Evolutionary conservation across 1,139 yeast species (phyloP).

Genomic region (Candida frijolesensis): DNA sequence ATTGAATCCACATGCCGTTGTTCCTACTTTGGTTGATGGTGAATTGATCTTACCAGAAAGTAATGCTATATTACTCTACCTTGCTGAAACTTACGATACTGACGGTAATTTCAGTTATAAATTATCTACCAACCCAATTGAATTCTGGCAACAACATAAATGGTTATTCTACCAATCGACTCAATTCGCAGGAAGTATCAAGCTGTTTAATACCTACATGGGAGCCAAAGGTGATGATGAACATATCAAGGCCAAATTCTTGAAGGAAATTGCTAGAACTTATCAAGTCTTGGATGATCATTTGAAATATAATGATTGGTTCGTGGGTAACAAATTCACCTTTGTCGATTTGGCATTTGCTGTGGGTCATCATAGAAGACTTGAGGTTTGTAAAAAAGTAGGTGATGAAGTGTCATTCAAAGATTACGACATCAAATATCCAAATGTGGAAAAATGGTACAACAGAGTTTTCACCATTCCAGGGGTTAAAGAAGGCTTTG

Average conservation of each 20-base stretch:
- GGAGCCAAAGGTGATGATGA: not conserved
- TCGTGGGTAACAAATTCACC: conserved; percentile 15
- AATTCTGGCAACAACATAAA: conserved; percentile 14
- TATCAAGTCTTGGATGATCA: conserved; percentile 4
- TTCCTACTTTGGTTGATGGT: conserved; percentile 17
- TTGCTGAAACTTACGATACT: conserved; percentile 14
- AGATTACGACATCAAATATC: conserved; percentile 9
- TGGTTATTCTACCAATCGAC: conserved; percentile 15
- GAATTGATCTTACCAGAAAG: conserved; percentile 12
- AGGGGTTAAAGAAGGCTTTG: conserved; percentile 8
- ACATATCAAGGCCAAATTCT: not conserved
- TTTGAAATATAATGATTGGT: conserved; percentile 9
- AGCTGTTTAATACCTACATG: not conserved
- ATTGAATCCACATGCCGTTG: conserved; percentile 15
- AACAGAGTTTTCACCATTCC: conserved; percentile 7
- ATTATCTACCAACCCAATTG: not conserved
- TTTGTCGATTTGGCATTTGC: conserved; percentile 13
- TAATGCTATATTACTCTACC: conserved; percentile 14
- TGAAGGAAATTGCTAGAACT: not conserved
- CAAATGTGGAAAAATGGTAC: conserved; percentile 12
- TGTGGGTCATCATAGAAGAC: conserved; percentile 10
- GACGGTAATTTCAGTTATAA: conserved; percentile 11
- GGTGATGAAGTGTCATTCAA: conserved; percentile 7
- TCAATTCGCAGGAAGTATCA: conserved; percentile 10
- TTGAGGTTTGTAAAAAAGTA: conserved; percentile 4